Base-by-base conservation (phyloP, 192 early-diverging fungal genomes). In the Backusella morwellensis region DNA sequence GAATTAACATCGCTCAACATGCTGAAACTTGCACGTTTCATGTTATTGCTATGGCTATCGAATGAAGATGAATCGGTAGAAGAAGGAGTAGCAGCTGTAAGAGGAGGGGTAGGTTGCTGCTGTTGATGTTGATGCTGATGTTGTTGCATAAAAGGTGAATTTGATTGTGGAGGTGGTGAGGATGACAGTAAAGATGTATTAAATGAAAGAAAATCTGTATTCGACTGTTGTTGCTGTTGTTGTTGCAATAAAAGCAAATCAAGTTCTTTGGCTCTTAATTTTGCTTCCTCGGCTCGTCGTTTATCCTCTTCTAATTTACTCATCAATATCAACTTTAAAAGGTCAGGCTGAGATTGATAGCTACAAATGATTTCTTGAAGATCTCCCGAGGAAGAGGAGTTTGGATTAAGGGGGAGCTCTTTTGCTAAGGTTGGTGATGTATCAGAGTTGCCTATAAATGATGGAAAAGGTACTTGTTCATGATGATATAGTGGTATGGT, bases 221-320 rank as follows among this genome's bases (percentile, higher is more conserved):
- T 41, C 7, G 35, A 40, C 35, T 70, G 68, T 36, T 59, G 56
- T 4, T 63, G 56, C 8, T 50, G 47, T 6, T 47, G 52, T 21
- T 56, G 54, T 9, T 63, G 56, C 23, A 70, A 14, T 41, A 40
- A 35, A 14, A 40, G n/a, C 11, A 40, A 35, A n/a, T 70, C 35
- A 14, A 40, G 68, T 26, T 36, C 35, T 38, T 70, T 79, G 35
- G 81, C 82, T 69, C 82, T 76, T 71, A 89, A 77, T 66, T 84
- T 83, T 11, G 88, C 88, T 78, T 89, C 88, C 68, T 89, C 88
- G 6, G 86, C 81, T 52, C 82, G 81, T 54, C 88, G 85, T 50
- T 85, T 82, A 66, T 89, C 88, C 67, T 89, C 88, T 66, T 89
- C 88, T 12, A 85, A 82, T 79, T 87, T 89, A 44, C 85, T 84